Conservation (phyloP, 2,329 filamentous ascomycete genomes). For the Cercospora sp. region DNA sequence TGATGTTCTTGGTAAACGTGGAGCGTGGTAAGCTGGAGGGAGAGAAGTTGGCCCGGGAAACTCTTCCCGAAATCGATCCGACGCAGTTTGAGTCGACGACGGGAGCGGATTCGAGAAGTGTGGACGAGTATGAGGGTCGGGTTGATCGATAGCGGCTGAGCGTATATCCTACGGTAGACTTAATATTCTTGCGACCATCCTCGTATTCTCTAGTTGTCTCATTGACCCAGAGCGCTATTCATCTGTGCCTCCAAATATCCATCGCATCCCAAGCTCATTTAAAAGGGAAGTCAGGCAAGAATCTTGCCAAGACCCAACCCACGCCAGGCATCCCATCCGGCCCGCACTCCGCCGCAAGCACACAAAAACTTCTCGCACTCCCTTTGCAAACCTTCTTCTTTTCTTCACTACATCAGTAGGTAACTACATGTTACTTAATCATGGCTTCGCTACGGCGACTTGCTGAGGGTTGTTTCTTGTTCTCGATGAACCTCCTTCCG, state of each 20-base stretch:
- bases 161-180: background rate
- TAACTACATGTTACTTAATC: slow-evolving; percentile 37
- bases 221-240: too few species aligned
- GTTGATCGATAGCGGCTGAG: slow-evolving; percentile 1
- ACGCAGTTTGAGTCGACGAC: slow-evolving; percentile 5
- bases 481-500: slow-evolving; percentile 44
- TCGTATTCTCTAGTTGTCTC: background rate
- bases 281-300: too few species aligned
- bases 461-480: slow-evolving; percentile 44
- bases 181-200: background rate
- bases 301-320: too few species aligned
- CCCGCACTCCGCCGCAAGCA: background rate
- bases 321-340: background rate
- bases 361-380: slow-evolving; percentile 2
- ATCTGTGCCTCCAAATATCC: too few species aligned
- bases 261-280: background rate
- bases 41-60: slow-evolving; percentile 43
- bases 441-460: slow-evolving; percentile 45
- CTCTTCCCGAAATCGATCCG: slow-evolving; percentile 2
- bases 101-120: background rate
- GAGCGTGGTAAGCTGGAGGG: slow-evolving; percentile 56
- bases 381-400: slow-evolving; percentile 9
- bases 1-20: slow-evolving; percentile 84
- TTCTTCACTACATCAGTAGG: slow-evolving; percentile 24
- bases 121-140: slow-evolving; percentile 12